Evolutionary conservation across 2,329 filamentous ascomycete species (phyloP).

Genomic region (Magnaporthales sp.): DNA sequence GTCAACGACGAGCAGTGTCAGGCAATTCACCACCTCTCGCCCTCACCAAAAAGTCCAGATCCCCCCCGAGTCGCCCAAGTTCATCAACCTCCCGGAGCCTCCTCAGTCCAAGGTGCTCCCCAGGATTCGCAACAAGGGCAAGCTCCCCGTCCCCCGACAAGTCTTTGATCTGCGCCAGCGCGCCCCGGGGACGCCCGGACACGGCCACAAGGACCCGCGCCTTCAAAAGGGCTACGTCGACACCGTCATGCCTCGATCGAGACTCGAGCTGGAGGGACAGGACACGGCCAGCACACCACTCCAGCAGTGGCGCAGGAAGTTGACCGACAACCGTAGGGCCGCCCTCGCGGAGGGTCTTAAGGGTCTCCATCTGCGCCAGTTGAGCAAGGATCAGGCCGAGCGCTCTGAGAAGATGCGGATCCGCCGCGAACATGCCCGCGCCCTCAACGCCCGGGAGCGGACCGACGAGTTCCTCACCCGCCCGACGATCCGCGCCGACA

Average conservation of each 20-base stretch:
- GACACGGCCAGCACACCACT: slow-evolving; percentile 23
- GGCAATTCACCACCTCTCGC: slow-evolving; percentile 17
- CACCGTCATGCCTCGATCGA: slow-evolving; percentile 47
- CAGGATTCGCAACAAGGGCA: slow-evolving; percentile 55
- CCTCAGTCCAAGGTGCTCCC: slow-evolving; percentile 56
- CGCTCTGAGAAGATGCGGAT: slow-evolving; percentile 4
- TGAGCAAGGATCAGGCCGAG: slow-evolving; percentile 25
- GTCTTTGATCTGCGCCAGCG: slow-evolving; percentile 52
- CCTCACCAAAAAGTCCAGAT: slow-evolving; percentile 37
- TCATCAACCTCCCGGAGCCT: slow-evolving; percentile 71
- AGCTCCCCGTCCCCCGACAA: slow-evolving; percentile 73
- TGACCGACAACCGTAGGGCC: slow-evolving; percentile 62
- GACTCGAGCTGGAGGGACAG: slow-evolving; percentile 23
- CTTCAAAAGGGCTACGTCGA: slow-evolving; percentile 44
- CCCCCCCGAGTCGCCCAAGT: slow-evolving; percentile 80
- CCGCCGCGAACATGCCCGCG: slow-evolving; percentile 39
- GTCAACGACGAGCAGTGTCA: not conserved
- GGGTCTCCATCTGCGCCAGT: slow-evolving; percentile 60
- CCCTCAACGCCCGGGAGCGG: slow-evolving; percentile 45
- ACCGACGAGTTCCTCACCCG: slow-evolving; percentile 72
- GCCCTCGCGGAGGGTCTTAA: slow-evolving; percentile 65
- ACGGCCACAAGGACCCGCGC: slow-evolving; percentile 3
- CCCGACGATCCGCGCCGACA: slow-evolving; percentile 50
- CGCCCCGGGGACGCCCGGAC: not conserved
- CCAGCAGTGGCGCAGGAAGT: slow-evolving; percentile 58